Base-by-base conservation (phyloP, 345 rosid species). In the Boechera stricta region DNA sequence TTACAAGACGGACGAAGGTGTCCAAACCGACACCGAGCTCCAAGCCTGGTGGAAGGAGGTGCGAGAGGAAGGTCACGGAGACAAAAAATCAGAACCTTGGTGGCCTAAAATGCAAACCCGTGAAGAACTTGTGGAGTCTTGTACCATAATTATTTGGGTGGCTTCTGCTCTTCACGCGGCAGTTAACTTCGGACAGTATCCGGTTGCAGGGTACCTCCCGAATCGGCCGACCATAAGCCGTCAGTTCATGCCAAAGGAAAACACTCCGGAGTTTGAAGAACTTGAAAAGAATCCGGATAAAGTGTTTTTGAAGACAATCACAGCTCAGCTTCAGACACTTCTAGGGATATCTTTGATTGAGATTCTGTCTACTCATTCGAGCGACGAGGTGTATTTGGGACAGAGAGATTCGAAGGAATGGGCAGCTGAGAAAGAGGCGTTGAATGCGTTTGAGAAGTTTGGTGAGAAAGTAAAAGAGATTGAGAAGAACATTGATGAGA, bases 131-230 rank as follows among this genome's bases (percentile, higher is more conserved):
- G 79, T 85, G 2, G 76, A 87, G 0, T 67, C 91, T 6, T 88
- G 91, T 86, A 86, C 93, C 44, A 88, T 83, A 6, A 83, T 91
- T 44, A 85, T 91, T 0, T 91, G 97, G 97, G 69, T 88, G 0
- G 88, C 90, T 10, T 89, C 97, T 7, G 89, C 91, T 72, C 91
- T 87, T 71, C 97, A 89, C 15, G 92, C 94, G 1, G 91, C 97
- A 0, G 80, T 85, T 16, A 88, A 89, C 76, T 87, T 85, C 1
- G 97, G 92, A 6, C 97, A 89, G 54, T 91, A 89, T 79, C 86
- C 90, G 12, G 71, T 84, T 2, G 92, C 89, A 0, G 97, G 97
- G 16, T 89, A 86, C 78, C 81, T 81, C 24, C 92, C 92, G 0
- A 89, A 85, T 82, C 71, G 91, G 29, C 94, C 91, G 0, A 84